These are phyloP conservation scores for Aquilaria malaccensis DNA, from an alignment of 345 rosid species.

Conservation along the genomic window DNA sequence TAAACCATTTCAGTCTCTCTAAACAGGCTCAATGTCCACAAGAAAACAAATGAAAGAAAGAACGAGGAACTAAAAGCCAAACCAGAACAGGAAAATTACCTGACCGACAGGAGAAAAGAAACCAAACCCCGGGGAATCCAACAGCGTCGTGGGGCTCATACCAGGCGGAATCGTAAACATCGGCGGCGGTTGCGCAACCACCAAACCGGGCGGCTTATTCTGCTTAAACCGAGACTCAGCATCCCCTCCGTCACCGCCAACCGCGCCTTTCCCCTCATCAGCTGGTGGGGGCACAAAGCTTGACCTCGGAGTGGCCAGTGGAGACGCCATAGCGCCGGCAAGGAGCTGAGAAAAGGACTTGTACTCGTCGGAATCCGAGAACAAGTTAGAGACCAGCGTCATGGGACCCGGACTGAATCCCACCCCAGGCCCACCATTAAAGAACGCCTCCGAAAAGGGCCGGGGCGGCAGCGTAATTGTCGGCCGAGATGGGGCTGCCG, in stretches of 20 bases:
- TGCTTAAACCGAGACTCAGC: constrained; percentile 36
- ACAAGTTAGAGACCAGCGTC: constrained; percentile 71
- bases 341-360: constrained; percentile 75
- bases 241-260: constrained; percentile 20
- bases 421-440: constrained; percentile 23
- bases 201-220: constrained; percentile 41
- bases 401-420: constrained; percentile 90
- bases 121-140: constrained; percentile 70
- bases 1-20: no score
- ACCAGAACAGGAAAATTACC: constrained; percentile 23
- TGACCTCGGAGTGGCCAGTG: constrained; percentile 21
- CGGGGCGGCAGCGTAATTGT: constrained; percentile 56
- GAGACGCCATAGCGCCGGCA: constrained; percentile 80
- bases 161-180: constrained; percentile 47
- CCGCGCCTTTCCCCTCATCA: constrained; percentile 2
- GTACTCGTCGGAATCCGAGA: constrained; percentile 61
- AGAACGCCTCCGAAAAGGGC: constrained; percentile 34
- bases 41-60: no score
- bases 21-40: no score
- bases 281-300: background rate
- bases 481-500: constrained; percentile 32
- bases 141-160: constrained; percentile 44
- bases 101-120: constrained; percentile 51
- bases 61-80: no score
- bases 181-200: constrained; percentile 34